Percentiles rank a stretch among this genome's conserved stretches.
phyloP scores from a whole-genome alignment of 1,284 basidiomycete genomes.

The Irpex sp. region DNA sequence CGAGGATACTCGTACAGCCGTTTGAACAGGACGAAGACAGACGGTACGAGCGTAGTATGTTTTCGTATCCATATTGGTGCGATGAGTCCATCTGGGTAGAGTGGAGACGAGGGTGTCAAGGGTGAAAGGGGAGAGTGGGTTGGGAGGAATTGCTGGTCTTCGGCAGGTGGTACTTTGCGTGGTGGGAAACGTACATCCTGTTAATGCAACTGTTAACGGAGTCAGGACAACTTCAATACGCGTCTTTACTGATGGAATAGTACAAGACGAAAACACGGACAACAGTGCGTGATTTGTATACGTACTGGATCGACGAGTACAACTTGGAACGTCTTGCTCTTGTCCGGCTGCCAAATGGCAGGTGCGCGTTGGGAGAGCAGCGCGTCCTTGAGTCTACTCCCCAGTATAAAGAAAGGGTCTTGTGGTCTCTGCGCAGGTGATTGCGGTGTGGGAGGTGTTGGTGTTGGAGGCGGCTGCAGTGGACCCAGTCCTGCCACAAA shows the following conservation, averaged over 20 bases:
- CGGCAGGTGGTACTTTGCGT: conserved; percentile 66
- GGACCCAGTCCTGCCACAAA: conserved; percentile 83
- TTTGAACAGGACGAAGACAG: conserved; percentile 89
- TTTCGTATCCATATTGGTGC: conserved; percentile 98
- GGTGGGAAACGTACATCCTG: conserved; percentile 81
- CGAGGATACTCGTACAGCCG: conserved; percentile 69
- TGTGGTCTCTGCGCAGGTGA: conserved; percentile 30
- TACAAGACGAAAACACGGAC: background rate
- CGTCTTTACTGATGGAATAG: background rate
- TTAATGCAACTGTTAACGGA: background rate
- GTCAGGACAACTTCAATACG: conserved; percentile 2
- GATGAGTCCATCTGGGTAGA: conserved; percentile 92
- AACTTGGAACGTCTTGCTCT: conserved; percentile 74
- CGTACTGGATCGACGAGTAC: conserved; percentile 76
- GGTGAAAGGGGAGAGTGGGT: conserved; percentile 90
- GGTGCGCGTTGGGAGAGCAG: conserved; percentile 59
- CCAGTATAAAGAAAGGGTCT: conserved; percentile 58
- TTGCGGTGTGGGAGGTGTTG: conserved; percentile 16
- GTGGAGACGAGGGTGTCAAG: conserved; percentile 80
- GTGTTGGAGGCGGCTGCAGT: conserved; percentile 16
- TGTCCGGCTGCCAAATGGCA: conserved; percentile 61
- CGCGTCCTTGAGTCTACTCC: conserved; percentile 57
- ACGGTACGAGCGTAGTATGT: conserved; percentile 87
- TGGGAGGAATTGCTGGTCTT: conserved; percentile 46
- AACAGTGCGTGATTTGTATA: background rate